Evolutionary conservation across 1,284 basidiomycete species (phyloP).

Genomic region (Cryptococcus hybrid): DNA sequence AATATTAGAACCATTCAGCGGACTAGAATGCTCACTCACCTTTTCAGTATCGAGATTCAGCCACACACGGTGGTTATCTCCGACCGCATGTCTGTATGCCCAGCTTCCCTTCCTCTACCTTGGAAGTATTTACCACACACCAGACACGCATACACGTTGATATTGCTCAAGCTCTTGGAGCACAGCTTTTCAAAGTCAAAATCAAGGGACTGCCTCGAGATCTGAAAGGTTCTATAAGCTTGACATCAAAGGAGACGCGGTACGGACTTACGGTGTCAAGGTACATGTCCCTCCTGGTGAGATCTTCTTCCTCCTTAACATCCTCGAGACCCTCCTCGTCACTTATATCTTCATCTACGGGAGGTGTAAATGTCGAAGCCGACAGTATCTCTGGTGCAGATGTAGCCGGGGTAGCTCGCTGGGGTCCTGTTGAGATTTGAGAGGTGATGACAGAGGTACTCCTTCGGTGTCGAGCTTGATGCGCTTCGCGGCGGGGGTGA

Average conservation of each 20-base stretch:
- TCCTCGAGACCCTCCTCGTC: constrained; percentile 50
- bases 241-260: constrained; percentile 1
- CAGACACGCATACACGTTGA: constrained; percentile 97
- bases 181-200: constrained; percentile 99
- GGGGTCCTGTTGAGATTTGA: constrained; percentile 16
- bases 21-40: constrained; percentile 53
- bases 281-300: constrained; percentile 80
- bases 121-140: constrained; percentile 99
- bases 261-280: constrained; percentile 81
- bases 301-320: constrained; percentile 51
- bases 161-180: constrained; percentile 91
- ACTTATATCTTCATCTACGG: constrained; percentile 14
- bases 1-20: neutral
- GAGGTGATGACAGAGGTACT: constrained; percentile 7
- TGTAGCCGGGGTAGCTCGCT: constrained; percentile 10
- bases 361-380: constrained; percentile 10
- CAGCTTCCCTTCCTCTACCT: constrained; percentile 86
- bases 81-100: constrained; percentile 95
- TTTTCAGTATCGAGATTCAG: constrained; percentile 91
- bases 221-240: constrained; percentile 54
- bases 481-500: constrained; percentile 35
- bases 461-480: constrained; percentile 13
- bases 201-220: constrained; percentile 84
- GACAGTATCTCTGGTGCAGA: constrained; percentile 13
- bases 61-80: constrained; percentile 97